Evolutionary conservation across 805 yeast genomes (phyloP).

Genomic region (Candida vartiovaarae): DNA sequence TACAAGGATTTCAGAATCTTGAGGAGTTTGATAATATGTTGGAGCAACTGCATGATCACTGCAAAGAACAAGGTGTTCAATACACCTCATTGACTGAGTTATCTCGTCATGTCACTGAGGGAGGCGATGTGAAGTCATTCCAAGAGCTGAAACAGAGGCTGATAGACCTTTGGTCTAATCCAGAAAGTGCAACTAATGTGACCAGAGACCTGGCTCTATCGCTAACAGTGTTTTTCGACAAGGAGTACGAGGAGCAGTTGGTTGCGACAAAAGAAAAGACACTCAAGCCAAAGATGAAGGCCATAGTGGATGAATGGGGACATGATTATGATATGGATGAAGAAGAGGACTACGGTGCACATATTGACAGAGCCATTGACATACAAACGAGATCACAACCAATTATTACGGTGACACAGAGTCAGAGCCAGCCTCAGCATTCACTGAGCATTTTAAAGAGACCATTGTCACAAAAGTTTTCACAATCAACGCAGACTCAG

Average conservation of each 20-base stretch:
- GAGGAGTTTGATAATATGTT: constrained; percentile 34
- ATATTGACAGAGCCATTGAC: not conserved
- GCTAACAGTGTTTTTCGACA: constrained; percentile 7
- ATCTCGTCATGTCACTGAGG: not conserved
- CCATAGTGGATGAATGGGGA: constrained; percentile 16
- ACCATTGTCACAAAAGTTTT: not conserved
- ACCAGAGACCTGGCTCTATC: constrained; percentile 12
- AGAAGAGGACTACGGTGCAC: constrained; percentile 4
- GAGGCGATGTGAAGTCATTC: not conserved
- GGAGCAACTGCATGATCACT: constrained; percentile 27
- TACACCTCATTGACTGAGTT: not conserved
- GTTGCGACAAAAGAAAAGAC: not conserved
- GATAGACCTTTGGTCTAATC: constrained; percentile 7
- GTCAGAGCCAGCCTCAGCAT: constrained; percentile 6
- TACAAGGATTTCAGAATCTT: constrained; percentile 22
- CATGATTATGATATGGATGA: constrained; percentile 9
- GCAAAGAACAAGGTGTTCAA: constrained; percentile 20
- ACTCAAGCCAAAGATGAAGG: constrained; percentile 1
- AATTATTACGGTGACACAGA: constrained; percentile 15
- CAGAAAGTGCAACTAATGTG: constrained; percentile 5
- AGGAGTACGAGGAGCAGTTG: constrained; percentile 4
- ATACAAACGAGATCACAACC: constrained; percentile 9
- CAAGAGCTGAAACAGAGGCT: constrained; percentile 3
- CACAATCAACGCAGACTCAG: constrained; percentile 4
- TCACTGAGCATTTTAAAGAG: not conserved